A percentile compares a stretch with the other conserved stretches of the same genome.
phyloP scores from a whole-genome alignment of 495 filamentous ascomycete genomes.

The Tirmania nivea region DNA sequence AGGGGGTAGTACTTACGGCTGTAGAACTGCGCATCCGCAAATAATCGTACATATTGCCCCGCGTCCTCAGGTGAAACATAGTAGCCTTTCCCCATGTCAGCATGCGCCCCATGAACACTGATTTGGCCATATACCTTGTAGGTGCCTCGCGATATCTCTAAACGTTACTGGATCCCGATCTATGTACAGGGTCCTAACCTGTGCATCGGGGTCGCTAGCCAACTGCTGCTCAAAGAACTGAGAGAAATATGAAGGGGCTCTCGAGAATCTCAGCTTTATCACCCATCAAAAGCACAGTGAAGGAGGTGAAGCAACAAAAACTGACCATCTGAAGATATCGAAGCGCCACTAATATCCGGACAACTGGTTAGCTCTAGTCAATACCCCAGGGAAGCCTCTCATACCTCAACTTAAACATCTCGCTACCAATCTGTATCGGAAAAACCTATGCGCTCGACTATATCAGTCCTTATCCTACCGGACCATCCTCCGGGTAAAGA shows the following conservation, averaged over 20 bases:
- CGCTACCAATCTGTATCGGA: constrained; percentile 79
- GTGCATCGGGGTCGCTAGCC: constrained; percentile 14
- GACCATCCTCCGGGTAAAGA: background rate
- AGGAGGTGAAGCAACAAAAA: constrained; percentile 13
- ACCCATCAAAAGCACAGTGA: constrained; percentile 3
- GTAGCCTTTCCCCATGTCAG: constrained; percentile 34
- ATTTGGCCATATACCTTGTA: constrained; percentile 41
- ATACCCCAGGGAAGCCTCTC: constrained; percentile 3
- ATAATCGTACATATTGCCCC: constrained; percentile 70
- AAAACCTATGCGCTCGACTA: constrained; percentile 37
- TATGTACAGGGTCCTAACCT: constrained; percentile 60
- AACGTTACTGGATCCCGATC: constrained; percentile 87
- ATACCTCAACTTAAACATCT: constrained; percentile 58
- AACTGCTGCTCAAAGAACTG: constrained; percentile 81
- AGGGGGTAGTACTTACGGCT: constrained; percentile 31
- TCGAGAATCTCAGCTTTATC: constrained; percentile 29
- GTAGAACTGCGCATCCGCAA: constrained; percentile 94
- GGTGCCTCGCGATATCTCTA: constrained; percentile 66
- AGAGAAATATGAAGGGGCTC: constrained; percentile 95
- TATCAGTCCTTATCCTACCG: constrained; percentile 1
- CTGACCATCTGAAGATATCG: constrained; percentile 86
- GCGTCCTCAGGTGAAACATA: constrained; percentile 66
- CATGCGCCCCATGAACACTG: background rate
- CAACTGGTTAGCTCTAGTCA: background rate
- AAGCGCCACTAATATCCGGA: constrained; percentile 41